phyloP scores from a whole-genome alignment of 306 rosid species.

The Datisca glomerata region DNA sequence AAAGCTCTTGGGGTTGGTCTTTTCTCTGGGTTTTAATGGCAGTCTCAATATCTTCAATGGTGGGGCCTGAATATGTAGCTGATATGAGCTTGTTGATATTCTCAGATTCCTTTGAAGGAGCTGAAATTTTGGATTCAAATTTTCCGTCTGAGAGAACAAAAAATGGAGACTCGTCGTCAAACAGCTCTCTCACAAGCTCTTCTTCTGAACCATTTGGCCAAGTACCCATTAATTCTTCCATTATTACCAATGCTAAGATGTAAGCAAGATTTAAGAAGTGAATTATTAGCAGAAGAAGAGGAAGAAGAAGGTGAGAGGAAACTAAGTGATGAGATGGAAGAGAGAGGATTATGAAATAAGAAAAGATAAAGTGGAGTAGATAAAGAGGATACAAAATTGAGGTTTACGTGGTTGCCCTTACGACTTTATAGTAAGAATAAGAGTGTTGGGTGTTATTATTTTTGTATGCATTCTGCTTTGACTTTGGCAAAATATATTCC shows the following conservation, averaged over 20 bases:
- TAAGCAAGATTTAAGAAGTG: neutral
- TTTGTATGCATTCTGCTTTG: constrained; percentile 50
- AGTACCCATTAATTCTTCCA: constrained; percentile 28
- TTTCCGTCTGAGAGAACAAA: constrained; percentile 22
- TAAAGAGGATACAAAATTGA: constrained; percentile 24
- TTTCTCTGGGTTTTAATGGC: too few relatives aligned
- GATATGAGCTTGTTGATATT: constrained; percentile 27
- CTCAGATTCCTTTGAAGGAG: constrained; percentile 15
- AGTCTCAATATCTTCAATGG: constrained; percentile 56
- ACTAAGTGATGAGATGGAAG: constrained; percentile 11
- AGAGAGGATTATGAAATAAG: too few relatives aligned
- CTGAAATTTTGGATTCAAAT: constrained; percentile 3
- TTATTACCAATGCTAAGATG: constrained; percentile 7
- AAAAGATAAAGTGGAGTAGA: constrained; percentile 52
- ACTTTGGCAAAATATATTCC: too few relatives aligned
- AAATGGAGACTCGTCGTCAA: constrained; percentile 48
- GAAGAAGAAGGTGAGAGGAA: constrained; percentile 11
- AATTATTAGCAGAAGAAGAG: constrained; percentile 6
- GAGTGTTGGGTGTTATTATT: constrained; percentile 8
- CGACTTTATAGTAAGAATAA: constrained; percentile 40
- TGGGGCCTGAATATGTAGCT: constrained; percentile 58
- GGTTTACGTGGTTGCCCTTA: constrained; percentile 29
- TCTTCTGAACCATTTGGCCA: constrained; percentile 56
- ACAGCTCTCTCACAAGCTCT: constrained; percentile 62
- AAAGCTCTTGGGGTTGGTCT: constrained; percentile 28